These are phyloP conservation scores for Penicillium chermesinum DNA, from an alignment of 495 filamentous ascomycete species.

Conservation along the genomic window DNA sequence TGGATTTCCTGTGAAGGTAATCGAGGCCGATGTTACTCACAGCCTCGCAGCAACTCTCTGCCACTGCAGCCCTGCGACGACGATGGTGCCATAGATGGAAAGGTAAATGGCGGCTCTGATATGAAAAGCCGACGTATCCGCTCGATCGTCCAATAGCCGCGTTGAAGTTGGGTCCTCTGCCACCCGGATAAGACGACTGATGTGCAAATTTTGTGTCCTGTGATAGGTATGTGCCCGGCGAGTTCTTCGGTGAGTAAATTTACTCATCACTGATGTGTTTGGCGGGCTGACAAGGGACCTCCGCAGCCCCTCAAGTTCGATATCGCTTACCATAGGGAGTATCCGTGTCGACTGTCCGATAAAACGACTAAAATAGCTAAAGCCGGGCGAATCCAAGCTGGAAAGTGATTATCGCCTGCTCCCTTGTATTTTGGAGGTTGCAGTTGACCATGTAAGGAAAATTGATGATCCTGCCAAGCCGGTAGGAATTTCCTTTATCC, in stretches of 20 bases:
- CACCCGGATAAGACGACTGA: not conserved
- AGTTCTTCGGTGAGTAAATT: not conserved
- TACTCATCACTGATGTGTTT: not conserved
- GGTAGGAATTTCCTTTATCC: no score
- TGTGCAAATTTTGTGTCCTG: not conserved
- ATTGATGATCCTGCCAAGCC: no score
- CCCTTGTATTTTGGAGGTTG: no score
- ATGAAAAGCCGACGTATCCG: not conserved
- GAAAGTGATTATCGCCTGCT: no score
- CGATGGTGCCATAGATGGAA: constrained; percentile 17
- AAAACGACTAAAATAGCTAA: no score
- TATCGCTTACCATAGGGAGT: not conserved
- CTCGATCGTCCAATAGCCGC: not conserved
- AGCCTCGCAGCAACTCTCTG: constrained; percentile 57
- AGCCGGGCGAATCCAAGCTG: no score
- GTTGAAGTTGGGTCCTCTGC: not conserved
- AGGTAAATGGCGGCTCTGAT: not conserved
- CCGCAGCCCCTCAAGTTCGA: not conserved
- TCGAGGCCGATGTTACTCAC: constrained; percentile 54
- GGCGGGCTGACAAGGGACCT: not conserved
- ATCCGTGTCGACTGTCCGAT: no score
- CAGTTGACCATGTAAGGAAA: no score
- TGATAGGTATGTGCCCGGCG: not conserved
- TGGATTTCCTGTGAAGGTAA: constrained; percentile 23
- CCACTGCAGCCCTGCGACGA: constrained; percentile 50